Evolutionary conservation across 352 stramenopile species (phyloP), one percentile per base, ranked within the genome.

Genomic region (Globisporangium megalacanthum): DNA sequence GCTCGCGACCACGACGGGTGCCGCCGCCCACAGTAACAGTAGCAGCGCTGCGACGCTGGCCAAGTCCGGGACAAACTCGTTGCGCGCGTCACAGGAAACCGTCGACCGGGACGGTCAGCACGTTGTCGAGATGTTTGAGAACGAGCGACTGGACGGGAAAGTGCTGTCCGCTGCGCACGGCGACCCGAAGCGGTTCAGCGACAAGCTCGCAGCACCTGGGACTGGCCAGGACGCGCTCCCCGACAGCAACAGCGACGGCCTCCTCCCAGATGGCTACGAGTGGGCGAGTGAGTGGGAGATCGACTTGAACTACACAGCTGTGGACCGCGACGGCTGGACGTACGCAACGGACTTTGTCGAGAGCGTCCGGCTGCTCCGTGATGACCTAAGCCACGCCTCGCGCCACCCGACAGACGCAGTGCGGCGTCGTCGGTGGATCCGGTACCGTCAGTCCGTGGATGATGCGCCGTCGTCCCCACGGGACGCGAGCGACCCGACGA

Each of bases 271-370:
- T 36, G 83, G 80, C 37, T 71, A 90, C 56, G 79, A 93, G 58
- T 95, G 85, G 85, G 75, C 75, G 1, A 87, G 69, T 1, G 85
- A 89, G 42, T 95, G 85, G 85, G 81, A 93, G 55, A 86, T 93
- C 52, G 85, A 95, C 50, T 67, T 71, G 48, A 86, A 79, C 58
- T 95, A 89, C 60, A 90, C 81, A 36, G 72, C 80, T 8, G 82
- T 92, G 29, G 85, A 95, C 48, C 79, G 73, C 2, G 81, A 93
- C 41, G 85, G 69, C 57, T 95, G 85, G 85, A 93, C 81, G 35
- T 95, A 95, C 63, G 85, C 79, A 2, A 75, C 69, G 10, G 85
- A 95, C 73, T 95, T 92, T 54, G 64, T 73, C 4, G 85, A 93
- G 50, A 79, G 92, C 33, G 71, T 89, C 20, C 80, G 80, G 13